phyloP scores from a whole-genome alignment of 257 asterid genomes.

The Asclepias syriaca region DNA sequence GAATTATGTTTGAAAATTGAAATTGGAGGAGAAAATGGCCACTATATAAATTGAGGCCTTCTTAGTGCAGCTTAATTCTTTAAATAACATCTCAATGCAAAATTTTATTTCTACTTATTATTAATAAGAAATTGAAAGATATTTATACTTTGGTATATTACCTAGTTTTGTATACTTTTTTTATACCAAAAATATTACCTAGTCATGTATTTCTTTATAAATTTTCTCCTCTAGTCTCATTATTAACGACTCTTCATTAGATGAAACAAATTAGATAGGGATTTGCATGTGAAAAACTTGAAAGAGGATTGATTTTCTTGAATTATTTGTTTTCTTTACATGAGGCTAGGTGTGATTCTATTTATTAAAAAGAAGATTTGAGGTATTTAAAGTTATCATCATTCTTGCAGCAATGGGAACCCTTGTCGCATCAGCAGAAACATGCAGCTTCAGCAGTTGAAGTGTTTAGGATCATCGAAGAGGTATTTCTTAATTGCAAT shows the following conservation, averaged over 20 bases:
- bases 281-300: neutral
- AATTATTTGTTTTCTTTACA: neutral
- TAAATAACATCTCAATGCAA: neutral
- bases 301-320: neutral
- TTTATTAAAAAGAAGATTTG: neutral
- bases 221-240: neutral
- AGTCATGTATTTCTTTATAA: neutral
- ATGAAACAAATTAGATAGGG: neutral
- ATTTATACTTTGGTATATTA: neutral
- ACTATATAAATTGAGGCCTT: neutral
- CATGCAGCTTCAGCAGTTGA: slow-evolving; percentile 97
- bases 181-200: neutral
- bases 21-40: neutral
- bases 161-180: too few species aligned
- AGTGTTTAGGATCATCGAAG: slow-evolving; percentile 93
- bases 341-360: neutral
- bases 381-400: neutral
- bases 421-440: slow-evolving; percentile 79
- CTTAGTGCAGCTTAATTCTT: neutral
- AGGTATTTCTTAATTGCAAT: slow-evolving; percentile 45
- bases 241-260: neutral
- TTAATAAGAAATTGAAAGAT: neutral
- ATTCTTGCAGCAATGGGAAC: slow-evolving; percentile 75
- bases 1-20: neutral
- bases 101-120: neutral